Evolutionary conservation across 169 alveolate species (phyloP).

Genomic region (Plasmodium malariae): DNA sequence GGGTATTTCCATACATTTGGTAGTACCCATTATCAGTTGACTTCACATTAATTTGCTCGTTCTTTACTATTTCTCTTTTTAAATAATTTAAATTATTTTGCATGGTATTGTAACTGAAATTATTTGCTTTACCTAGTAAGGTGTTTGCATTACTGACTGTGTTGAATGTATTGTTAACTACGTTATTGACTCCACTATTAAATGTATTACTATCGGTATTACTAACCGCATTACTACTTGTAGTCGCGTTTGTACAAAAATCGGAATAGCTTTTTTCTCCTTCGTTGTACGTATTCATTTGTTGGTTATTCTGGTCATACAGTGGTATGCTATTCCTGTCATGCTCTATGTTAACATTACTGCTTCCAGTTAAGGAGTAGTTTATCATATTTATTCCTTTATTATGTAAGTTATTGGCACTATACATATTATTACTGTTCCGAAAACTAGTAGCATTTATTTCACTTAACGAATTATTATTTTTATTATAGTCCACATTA

Average conservation of each 20-base stretch:
- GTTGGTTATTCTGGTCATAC: not conserved
- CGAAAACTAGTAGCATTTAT: too few relatives aligned
- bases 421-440: not conserved
- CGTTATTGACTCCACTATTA: too few relatives aligned
- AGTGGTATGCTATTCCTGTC: not conserved
- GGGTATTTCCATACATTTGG: too few relatives aligned
- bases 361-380: not conserved
- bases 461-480: not conserved
- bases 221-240: too few relatives aligned
- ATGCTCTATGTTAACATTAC: not conserved
- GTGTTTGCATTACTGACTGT: too few relatives aligned
- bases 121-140: not conserved
- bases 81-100: not conserved
- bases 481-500: not conserved
- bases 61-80: not conserved
- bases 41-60: not conserved
- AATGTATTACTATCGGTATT: too few relatives aligned
- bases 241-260: too few relatives aligned
- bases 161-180: too few relatives aligned
- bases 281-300: not conserved
- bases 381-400: not conserved
- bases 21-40: too few relatives aligned
- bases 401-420: not conserved
- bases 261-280: too few relatives aligned
- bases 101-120: not conserved